Base-by-base conservation (phyloP, 2,329 filamentous ascomycete genomes). In the Pleomassaria siparia region DNA sequence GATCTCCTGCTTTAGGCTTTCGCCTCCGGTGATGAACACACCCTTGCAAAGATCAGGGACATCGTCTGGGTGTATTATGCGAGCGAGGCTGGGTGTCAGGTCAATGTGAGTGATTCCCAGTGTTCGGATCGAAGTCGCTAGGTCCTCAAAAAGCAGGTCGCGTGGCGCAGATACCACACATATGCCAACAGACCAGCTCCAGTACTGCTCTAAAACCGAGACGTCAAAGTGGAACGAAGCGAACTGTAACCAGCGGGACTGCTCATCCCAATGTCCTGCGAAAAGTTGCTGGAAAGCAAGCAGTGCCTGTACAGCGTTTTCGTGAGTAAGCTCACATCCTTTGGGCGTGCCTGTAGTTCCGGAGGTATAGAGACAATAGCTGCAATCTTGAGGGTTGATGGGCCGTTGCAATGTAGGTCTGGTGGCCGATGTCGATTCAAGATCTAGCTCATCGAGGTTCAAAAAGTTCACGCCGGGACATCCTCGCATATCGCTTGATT, bases 181-280 rank as follows among this genome's bases (percentile, higher is more conserved):
- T 21, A 96, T 91, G 1, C 91, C 91, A 1, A 94, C 88, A 22
- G 87, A 90, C 91, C 91, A 96, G 48, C 86, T 94, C 90, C 90
- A 96, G 67, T 92, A 96, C 62, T 96, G 91, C 64, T 96, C 91
- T 0, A 96, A 78, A 0, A 96, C 88, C 1, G 89, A 94, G 3
- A 96, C 91, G 60, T 96, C 92, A 51, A 96, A 96, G 68, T 96
- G 92, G 47, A 96, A 89, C 0, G 90, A 91, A 1, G 92, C 92
- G 63, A 96, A 96, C 63, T 96, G 92, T 1, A 96, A 76, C 86
- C 90, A 96, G 48, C 87, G 83, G 0, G 91, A 95, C 0, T 80
- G 65, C 0, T 76, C 60, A 32, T 87, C 79, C 88, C 90, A 95
- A 59, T 89, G 87, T 0, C 80, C 83, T 4, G 72, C 70, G 63